A percentile compares a stretch with the other conserved stretches of the same genome.
Evolutionary conservation across 495 filamentous ascomycete species (phyloP).

Genomic region (Tuber magnatum): DNA sequence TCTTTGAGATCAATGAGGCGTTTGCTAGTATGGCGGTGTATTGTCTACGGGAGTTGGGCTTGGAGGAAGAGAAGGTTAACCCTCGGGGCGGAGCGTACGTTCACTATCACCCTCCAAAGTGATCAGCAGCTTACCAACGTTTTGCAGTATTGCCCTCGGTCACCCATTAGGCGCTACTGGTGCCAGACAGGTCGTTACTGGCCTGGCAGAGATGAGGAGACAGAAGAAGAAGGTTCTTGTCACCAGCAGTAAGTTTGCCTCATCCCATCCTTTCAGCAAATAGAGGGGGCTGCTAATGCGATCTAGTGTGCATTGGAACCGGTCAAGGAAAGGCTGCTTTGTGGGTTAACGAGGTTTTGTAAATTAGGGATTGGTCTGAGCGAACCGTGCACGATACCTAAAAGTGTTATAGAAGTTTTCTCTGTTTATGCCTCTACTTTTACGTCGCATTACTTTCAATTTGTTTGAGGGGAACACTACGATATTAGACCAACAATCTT

Average conservation of each 20-base stretch:
- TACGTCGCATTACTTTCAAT: background rate
- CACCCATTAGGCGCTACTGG: slow-evolving; percentile 80
- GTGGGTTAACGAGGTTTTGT: slow-evolving; percentile 60
- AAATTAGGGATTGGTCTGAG: slow-evolving; percentile 8
- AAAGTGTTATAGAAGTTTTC: background rate
- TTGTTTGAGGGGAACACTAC: background rate
- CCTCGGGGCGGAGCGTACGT: slow-evolving; percentile 62
- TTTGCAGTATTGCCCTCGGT: slow-evolving; percentile 56
- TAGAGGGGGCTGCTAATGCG: slow-evolving; percentile 29
- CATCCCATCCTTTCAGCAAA: background rate
- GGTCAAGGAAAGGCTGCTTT: slow-evolving; percentile 75
- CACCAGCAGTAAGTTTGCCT: slow-evolving; percentile 59
- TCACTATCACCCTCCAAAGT: background rate
- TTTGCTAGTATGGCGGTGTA: slow-evolving; percentile 98
- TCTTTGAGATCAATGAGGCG: slow-evolving; percentile 94
- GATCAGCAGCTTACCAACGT: slow-evolving; percentile 32
- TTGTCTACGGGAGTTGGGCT: slow-evolving; percentile 66
- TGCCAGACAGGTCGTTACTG: slow-evolving; percentile 71
- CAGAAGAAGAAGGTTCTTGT: slow-evolving; percentile 76
- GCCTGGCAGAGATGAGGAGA: slow-evolving; percentile 70
- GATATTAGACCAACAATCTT: background rate
- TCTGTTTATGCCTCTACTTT: background rate
- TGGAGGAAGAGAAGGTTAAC: slow-evolving; percentile 84
- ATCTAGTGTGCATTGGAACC: slow-evolving; percentile 52
- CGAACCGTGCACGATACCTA: background rate